Conservation (phyloP, 2,329 filamentous ascomycete species). For the Fusarium protoensiforme region DNA sequence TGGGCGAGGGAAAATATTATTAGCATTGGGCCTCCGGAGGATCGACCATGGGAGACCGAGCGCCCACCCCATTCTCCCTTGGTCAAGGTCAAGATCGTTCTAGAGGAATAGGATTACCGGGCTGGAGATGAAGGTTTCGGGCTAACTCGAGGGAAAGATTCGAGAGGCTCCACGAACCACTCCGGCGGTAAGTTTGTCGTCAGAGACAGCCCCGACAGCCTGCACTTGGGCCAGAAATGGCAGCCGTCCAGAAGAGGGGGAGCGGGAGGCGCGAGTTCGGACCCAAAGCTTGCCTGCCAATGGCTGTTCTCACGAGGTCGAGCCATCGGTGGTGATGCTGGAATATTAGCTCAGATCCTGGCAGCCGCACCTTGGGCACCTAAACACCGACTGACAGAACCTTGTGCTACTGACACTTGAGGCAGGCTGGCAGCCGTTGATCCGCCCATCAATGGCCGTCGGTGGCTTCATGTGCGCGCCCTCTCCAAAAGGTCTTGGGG, state of each 20-base stretch:
- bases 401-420: not conserved
- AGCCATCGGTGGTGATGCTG: slow-evolving; percentile 11
- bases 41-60: slow-evolving; percentile 20
- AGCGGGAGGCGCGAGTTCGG: slow-evolving; percentile 7
- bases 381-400: slow-evolving; percentile 15
- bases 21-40: slow-evolving; percentile 22
- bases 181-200: slow-evolving; percentile 38
- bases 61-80: slow-evolving; percentile 19
- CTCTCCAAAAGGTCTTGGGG: slow-evolving; percentile 15
- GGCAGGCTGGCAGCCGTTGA: slow-evolving; percentile 20
- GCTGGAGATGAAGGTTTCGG: slow-evolving; percentile 17
- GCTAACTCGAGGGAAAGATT: slow-evolving; percentile 28
- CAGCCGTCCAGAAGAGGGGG: slow-evolving; percentile 4
- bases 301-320: slow-evolving; percentile 1
- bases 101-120: slow-evolving; percentile 9
- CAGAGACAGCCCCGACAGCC: slow-evolving; percentile 9
- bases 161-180: slow-evolving; percentile 35
- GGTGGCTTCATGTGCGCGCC: not conserved
- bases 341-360: slow-evolving; percentile 2
- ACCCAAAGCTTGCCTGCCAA: not conserved
- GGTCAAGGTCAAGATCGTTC: slow-evolving; percentile 11
- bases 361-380: not conserved
- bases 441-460: not conserved
- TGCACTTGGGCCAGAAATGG: not conserved
- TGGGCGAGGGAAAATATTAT: slow-evolving; percentile 26